Percentiles rank a stretch among this genome's conserved stretches.
phyloP scores from a whole-genome alignment of 805 yeast species.

The Kluyveromyces dobzhanskii region DNA sequence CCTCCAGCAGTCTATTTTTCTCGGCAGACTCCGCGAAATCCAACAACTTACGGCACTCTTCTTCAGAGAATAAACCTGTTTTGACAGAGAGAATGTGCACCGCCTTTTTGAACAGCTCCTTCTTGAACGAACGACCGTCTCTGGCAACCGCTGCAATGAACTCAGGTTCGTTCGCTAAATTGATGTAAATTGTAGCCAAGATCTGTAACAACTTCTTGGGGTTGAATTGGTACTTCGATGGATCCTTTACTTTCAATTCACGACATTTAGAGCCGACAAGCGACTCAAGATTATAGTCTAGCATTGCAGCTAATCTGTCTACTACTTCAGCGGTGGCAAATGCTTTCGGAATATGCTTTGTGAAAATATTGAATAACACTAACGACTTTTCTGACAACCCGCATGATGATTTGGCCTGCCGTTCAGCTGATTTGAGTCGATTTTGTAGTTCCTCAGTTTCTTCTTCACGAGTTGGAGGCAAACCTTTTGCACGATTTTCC shows the following conservation, averaged over 20 bases:
- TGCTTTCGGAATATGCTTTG: conserved; percentile 78
- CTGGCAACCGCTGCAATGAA: conserved; percentile 77
- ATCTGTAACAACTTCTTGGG: conserved; percentile 65
- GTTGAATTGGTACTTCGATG: conserved; percentile 74
- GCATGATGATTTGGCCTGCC: conserved; percentile 73
- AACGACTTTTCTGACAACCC: conserved; percentile 79
- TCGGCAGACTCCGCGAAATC: conserved; percentile 63
- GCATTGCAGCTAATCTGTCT: conserved; percentile 91
- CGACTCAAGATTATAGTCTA: conserved; percentile 85
- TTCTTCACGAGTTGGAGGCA: conserved; percentile 36
- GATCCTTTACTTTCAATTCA: conserved; percentile 75
- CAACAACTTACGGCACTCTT: conserved; percentile 41
- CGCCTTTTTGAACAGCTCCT: conserved; percentile 62
- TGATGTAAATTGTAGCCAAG: conserved; percentile 66
- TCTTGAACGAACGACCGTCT: conserved; percentile 84
- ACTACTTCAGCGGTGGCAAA: conserved; percentile 85
- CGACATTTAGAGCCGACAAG: conserved; percentile 93
- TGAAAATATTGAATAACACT: conserved; percentile 68
- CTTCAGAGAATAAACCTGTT: conserved; percentile 45
- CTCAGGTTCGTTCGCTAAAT: conserved; percentile 53
- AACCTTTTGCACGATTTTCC: conserved; percentile 36
- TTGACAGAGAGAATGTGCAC: conserved; percentile 49
- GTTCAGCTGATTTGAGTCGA: conserved; percentile 55
- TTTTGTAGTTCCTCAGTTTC: conserved; percentile 52
- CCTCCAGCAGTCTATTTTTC: conserved; percentile 49